These are phyloP conservation scores for Fagopyrum tataricum DNA, from an alignment of 148 eudicot species.

Conservation along the genomic window DNA sequence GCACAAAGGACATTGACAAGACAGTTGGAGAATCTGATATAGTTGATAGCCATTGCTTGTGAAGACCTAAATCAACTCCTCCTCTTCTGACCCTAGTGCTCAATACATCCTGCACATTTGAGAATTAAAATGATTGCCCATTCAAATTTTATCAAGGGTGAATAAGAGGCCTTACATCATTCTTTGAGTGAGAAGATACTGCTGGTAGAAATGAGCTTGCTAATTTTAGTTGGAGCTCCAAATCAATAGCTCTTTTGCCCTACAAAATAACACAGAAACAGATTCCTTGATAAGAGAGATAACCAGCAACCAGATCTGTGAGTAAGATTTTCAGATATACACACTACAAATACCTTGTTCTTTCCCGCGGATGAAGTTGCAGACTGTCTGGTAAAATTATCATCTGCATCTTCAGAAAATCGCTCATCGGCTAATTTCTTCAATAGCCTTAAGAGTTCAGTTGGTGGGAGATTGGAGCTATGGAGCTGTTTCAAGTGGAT, in stretches of 20 bases:
- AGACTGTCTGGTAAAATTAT: slow-evolving; percentile 16
- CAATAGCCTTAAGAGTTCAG: slow-evolving; percentile 63
- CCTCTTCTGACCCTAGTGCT: slow-evolving; percentile 69
- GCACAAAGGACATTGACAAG: slow-evolving; percentile 89
- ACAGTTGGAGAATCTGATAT: slow-evolving; percentile 73
- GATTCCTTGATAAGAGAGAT: background rate
- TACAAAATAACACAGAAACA: slow-evolving; percentile 15
- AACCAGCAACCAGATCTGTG: background rate
- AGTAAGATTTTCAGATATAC: background rate
- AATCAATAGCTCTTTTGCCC: slow-evolving; percentile 22
- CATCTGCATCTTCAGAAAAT: slow-evolving; percentile 49
- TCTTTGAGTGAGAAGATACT: slow-evolving; percentile 45
- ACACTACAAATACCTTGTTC: slow-evolving; percentile 40
- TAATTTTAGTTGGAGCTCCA: slow-evolving; percentile 24
- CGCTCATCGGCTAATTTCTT: slow-evolving; percentile 74
- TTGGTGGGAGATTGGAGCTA: slow-evolving; percentile 46
- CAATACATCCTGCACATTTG: slow-evolving; percentile 51
- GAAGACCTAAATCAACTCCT: slow-evolving; percentile 77
- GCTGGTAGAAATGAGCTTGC: slow-evolving; percentile 44
- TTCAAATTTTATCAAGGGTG: background rate
- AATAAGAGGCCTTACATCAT: slow-evolving; percentile 42
- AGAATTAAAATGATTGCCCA: too few relatives aligned
- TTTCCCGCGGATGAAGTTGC: slow-evolving; percentile 26
- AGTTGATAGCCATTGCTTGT: slow-evolving; percentile 77
- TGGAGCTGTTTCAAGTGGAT: slow-evolving; percentile 77